Base-by-base conservation (phyloP, 345 rosid genomes). In the Ailanthus altissimus region DNA sequence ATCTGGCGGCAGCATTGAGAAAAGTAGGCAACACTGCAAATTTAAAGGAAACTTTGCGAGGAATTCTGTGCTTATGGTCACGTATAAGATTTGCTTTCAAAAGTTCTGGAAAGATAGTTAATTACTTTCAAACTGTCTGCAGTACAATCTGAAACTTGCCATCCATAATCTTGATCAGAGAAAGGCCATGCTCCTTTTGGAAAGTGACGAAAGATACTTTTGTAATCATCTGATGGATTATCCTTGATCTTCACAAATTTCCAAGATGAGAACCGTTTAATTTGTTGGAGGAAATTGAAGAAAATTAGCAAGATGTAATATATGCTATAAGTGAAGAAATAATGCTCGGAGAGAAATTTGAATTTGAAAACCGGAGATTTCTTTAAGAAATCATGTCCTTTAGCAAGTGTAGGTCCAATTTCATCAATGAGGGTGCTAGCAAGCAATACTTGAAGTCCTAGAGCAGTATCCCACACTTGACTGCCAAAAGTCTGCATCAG, bases 121-220 rank as follows among this genome's bases (percentile, higher is more conserved):
- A 2, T 63, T 61, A 87, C 88, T 84, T 75, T 83, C 59, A 86
- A 36, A 13, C 85, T 84, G 78, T 88, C 89, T 8, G 89, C 89
- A 4, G 91, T 86, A 72, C 91, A 86, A 78, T 86, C 91, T 21
- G 91, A 88, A 60, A 88, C 89, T 76, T 81, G 89, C 89, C 89
- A 88, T 16, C 91, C 91, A 28, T 88, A 86, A 75, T 86, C 91
- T 70, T 84, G 84, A 72, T 82, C 85, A 5, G 91, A 88, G 77
- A 88, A 88, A 54, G 89, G 80, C 91, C 91, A 88, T 5, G 88
- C 62, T 49, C 91, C 91, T 73, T 88, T 86, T 0, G 86, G 81
- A 51, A 86, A 82, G 69, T 84, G 89, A n/a, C 89, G 84, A 57
- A 75, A 78, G 85, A 81, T 84, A 73, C 81, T 74, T 76, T 73